Base-by-base conservation (phyloP, 306 rosid species). In the Trifolium dubium region DNA sequence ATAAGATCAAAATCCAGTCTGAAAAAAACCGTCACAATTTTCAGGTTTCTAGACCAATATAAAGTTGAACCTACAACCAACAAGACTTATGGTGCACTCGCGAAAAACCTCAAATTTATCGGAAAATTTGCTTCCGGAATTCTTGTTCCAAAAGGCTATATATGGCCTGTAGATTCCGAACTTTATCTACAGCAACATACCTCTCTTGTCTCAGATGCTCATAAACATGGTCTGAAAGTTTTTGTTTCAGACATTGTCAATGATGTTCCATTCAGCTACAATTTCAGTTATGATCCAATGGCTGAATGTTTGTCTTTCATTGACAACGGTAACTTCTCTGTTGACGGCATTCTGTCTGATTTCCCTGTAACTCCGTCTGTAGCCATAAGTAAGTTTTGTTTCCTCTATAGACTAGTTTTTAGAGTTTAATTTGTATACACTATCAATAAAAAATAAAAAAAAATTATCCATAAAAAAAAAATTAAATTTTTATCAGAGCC, bases 201-300 rank as follows among this genome's bases (percentile, higher is more conserved):
- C n/a, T 12, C 90, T 54, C 72, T 92, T 79, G 98, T 93, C 63
- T 14, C 69, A 4, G 91, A 94, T 83, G 97, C 97, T 85, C 96
- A 94, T 70, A 84, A 82, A 83, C 79, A 56, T 66, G 81, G 89
- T 67, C 71, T 94, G n/a, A 83, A 87, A 66, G 87, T 94, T 67
- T 91, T 86, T 83, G 96, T 83, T 1, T 87, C 96, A 23, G 86
- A 70, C 4, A 83, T 89, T 73, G 71, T 13, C 49, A 94, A 83
- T 82, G 98, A 91, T 51, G 18, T 79, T 49, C 83, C 84, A 46
- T 23, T 89, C 23, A 72, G 90, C 86, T 89, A 63, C 85, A 87
- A 87, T 74, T 88, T 80, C 80, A 94, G 96, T 74, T 91, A 83
- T 64, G 98, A 94, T 81, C 97, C 96, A 79, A 6, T 84, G n/a